phyloP scores from a whole-genome alignment of 306 rosid genomes.

The Fagus crenata region DNA sequence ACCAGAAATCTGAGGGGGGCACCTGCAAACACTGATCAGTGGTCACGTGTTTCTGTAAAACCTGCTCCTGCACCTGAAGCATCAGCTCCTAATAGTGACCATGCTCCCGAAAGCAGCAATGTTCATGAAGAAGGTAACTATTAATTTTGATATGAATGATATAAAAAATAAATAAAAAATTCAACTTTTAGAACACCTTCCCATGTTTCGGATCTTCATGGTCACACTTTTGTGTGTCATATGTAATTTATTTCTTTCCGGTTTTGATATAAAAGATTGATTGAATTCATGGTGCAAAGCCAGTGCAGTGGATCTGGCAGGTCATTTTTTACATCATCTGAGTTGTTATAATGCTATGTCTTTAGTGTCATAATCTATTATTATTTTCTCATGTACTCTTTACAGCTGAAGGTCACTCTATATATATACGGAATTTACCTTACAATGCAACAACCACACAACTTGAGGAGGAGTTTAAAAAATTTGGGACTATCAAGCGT shows the following conservation, averaged over 20 bases:
- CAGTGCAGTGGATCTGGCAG: slow-evolving; percentile 1
- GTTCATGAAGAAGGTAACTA: slow-evolving; percentile 78
- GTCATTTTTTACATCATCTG: not conserved
- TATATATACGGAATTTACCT: slow-evolving; percentile 86
- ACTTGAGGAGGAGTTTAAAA: slow-evolving; percentile 82
- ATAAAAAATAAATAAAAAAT: too few relatives aligned
- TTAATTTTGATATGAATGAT: slow-evolving; percentile 15
- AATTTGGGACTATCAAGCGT: slow-evolving; percentile 86
- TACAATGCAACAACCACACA: slow-evolving; percentile 83
- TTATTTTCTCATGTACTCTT: slow-evolving; percentile 25
- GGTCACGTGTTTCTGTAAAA: slow-evolving; percentile 37
- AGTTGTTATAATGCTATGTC: not conserved
- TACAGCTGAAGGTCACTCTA: slow-evolving; percentile 88
- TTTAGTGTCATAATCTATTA: slow-evolving; percentile 22
- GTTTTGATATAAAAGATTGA: not conserved
- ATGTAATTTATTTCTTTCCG: not conserved
- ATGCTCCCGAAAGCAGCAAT: slow-evolving; percentile 61
- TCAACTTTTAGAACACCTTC: slow-evolving; percentile 10
- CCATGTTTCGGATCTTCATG: slow-evolving; percentile 5
- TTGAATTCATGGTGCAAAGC: not conserved
- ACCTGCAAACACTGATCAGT: slow-evolving; percentile 55
- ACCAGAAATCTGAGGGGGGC: slow-evolving; percentile 50
- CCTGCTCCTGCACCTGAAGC: slow-evolving; percentile 51
- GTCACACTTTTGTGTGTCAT: not conserved
- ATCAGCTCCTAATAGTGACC: slow-evolving; percentile 53